These are phyloP conservation scores for Neurospora africana DNA, from an alignment of 495 filamentous ascomycete genomes.

Conservation along the genomic window DNA sequence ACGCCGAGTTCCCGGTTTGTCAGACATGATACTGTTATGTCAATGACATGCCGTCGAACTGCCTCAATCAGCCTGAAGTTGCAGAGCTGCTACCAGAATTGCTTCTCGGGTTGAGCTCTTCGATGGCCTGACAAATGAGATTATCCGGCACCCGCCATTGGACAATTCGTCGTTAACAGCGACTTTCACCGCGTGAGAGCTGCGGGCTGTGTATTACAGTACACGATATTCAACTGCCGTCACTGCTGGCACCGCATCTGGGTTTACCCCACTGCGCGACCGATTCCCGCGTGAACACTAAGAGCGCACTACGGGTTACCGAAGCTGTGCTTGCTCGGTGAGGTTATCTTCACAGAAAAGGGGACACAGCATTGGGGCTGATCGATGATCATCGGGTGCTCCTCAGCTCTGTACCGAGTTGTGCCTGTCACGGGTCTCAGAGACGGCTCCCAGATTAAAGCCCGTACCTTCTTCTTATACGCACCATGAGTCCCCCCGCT, in stretches of 20 bases:
- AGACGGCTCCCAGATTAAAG: neutral
- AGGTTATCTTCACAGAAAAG: neutral
- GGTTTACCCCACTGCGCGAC: neutral
- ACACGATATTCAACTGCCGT: neutral
- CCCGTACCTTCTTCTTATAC: neutral
- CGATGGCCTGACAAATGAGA: neutral
- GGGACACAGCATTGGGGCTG: neutral
- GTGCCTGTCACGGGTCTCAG: neutral
- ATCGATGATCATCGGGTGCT: neutral
- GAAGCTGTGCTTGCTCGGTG: neutral
- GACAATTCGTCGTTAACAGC: neutral
- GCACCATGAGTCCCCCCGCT: neutral
- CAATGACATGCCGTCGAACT: neutral
- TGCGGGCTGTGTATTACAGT: neutral
- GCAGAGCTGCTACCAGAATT: neutral
- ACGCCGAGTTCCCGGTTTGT: neutral
- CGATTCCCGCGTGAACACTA: neutral
- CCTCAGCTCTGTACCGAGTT: neutral
- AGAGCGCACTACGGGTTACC: neutral
- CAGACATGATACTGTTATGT: neutral
- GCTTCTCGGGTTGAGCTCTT: neutral
- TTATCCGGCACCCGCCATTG: slow-evolving; percentile 8
- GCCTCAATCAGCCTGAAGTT: neutral
- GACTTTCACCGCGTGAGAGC: neutral
- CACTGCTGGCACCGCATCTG: neutral